Base-by-base conservation (phyloP, 148 eudicot species). In the Vaccinium macrocarpon region DNA sequence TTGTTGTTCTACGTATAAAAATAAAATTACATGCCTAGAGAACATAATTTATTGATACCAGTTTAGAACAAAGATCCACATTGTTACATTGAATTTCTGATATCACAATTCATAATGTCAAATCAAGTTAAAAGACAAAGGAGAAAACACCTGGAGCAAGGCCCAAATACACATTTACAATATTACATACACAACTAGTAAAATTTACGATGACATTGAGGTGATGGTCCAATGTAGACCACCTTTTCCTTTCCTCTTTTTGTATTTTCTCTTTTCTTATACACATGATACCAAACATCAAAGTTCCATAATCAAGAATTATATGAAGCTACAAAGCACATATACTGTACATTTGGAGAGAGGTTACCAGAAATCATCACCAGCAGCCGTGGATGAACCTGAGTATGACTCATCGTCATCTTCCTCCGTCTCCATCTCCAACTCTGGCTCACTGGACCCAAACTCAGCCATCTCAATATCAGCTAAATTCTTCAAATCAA, bases 401-500 rank as follows among this genome's bases (percentile, higher is more conserved):
- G 86, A 83, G 82, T 81, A 82, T 66, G 85, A 55, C 11, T 90
- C 90, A 38, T 85, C 93, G 25, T 93, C 93, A 14, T 76, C 87
- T 85, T 94, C 95, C 42, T 88, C 91, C 42, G 4, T 29, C 89
- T 96, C 98, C 98, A 91, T 92, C 91, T 95, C 98, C 87, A 92
- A 53, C 91, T 97, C 98, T 1, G 91, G 93, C 83, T 92, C 98
- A 27, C 84, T 86, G 2, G 91, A 52, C 76, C 90, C 91, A 81
- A 93, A 93, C 79, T 93, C 99, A 2, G 95, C 76, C 5, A 89
- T 85, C 61, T 97, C 97, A 55, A 92, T 84, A 49, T 85, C 98
- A 21, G 98, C 98, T 76, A 97, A 90, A 74, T 97, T 95, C 94
- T 97, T 97, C 85, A 97, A 75, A 84, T 97, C 99, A 62, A 95